Evolutionary conservation across 2,329 filamentous ascomycete genomes (phyloP).

Genomic region (Fusarium udum): DNA sequence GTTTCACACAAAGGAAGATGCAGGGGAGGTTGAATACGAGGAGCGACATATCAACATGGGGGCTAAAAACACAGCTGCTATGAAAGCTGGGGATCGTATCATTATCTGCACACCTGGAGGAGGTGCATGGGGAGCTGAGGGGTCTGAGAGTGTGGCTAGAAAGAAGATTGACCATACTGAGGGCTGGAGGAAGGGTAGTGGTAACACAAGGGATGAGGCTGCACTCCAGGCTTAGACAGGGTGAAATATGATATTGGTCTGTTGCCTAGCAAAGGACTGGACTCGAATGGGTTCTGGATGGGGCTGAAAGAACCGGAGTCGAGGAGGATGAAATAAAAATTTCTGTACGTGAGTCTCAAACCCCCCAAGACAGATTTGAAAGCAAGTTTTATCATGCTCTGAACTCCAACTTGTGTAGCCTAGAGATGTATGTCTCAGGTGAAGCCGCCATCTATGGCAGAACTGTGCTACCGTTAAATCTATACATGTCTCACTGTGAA

Average conservation of each 20-base stretch:
- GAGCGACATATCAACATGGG: conserved; percentile 76
- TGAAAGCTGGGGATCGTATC: conserved; percentile 80
- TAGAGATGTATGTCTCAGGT: not conserved
- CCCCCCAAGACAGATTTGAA: not conserved
- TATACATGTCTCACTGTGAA: not conserved
- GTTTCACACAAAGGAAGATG: conserved; percentile 48
- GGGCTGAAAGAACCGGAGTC: too few relatives aligned
- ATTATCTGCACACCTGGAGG: conserved; percentile 82
- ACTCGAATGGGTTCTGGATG: not conserved
- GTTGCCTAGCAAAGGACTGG: not conserved
- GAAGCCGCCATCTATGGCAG: not conserved
- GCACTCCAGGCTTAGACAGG: conserved; percentile 63
- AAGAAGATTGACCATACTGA: conserved; percentile 63
- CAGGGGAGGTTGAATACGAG: conserved; percentile 58
- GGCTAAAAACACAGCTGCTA: conserved; percentile 81
- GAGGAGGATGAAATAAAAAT: not conserved
- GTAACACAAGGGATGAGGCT: conserved; percentile 64
- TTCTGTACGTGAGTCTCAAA: not conserved
- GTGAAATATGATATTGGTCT: not conserved
- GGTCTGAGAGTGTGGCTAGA: conserved; percentile 63
- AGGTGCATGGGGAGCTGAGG: conserved; percentile 76
- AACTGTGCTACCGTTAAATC: not conserved
- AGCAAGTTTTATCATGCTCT: not conserved
- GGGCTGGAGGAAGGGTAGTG: conserved; percentile 65
- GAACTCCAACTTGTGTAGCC: not conserved